Evolutionary conservation across 2,329 filamentous ascomycete genomes (phyloP).

Genomic region (Alternaria arbusti): DNA sequence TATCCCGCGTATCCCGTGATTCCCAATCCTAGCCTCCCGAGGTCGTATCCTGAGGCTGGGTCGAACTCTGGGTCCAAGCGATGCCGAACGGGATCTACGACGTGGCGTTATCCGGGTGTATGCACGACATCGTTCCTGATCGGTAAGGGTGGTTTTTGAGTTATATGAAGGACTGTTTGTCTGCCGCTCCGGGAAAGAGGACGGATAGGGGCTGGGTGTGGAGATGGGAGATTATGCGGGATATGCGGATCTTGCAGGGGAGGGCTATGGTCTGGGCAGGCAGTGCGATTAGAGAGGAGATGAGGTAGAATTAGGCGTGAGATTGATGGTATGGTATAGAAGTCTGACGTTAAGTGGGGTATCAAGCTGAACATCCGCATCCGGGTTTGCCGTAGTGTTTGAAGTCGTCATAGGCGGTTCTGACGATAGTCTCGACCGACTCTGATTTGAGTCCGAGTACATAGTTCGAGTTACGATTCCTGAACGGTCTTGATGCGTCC

Average conservation of each 20-base stretch:
- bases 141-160: neutral
- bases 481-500: conserved; percentile 32
- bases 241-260: neutral
- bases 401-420: conserved; percentile 25
- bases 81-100: neutral
- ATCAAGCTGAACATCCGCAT: conserved; percentile 44
- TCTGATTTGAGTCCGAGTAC: conserved; percentile 26
- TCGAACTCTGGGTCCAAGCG: neutral
- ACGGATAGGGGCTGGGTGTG: neutral
- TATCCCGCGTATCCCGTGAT: neutral
- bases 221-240: neutral
- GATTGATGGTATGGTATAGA: neutral
- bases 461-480: conserved; percentile 28
- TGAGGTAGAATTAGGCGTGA: neutral
- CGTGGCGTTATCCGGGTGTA: neutral
- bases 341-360: neutral
- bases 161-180: neutral
- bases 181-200: neutral
- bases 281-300: neutral
- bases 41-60: conserved; percentile 1
- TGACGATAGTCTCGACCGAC: conserved; percentile 23
- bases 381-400: conserved; percentile 32
- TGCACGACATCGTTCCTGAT: neutral
- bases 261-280: neutral
- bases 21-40: neutral